Conservation (phyloP, 2,329 filamentous ascomycete species). For the Zelopaecilomyces penicillatus region DNA sequence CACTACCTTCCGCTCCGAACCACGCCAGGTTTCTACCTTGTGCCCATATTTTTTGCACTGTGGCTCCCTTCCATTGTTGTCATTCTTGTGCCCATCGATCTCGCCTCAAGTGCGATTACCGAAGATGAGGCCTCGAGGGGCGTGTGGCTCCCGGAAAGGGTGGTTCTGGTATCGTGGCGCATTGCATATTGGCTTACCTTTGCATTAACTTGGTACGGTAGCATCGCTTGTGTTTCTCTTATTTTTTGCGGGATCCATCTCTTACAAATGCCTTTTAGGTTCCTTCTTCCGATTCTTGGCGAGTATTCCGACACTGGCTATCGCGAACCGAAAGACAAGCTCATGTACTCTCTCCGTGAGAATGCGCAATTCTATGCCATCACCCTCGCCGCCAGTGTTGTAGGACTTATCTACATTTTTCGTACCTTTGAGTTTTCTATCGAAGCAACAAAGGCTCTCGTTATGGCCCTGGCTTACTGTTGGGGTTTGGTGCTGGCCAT, state of each 20-base stretch:
- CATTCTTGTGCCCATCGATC: slow-evolving; percentile 87
- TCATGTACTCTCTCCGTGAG: slow-evolving; percentile 75
- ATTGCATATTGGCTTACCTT: slow-evolving; percentile 98
- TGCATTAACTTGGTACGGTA: slow-evolving; percentile 72
- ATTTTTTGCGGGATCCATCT: not conserved
- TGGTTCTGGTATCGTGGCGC: slow-evolving; percentile 82
- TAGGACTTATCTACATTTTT: slow-evolving; percentile 77
- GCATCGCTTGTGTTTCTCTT: not conserved
- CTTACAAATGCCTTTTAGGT: slow-evolving; percentile 39
- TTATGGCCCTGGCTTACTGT: slow-evolving; percentile 92
- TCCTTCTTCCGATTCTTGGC: slow-evolving; percentile 83
- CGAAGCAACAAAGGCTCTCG: slow-evolving; percentile 66
- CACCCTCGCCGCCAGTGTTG: slow-evolving; percentile 58
- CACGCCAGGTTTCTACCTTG: slow-evolving; percentile 80
- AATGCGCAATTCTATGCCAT: slow-evolving; percentile 88
- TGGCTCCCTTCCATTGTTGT: slow-evolving; percentile 87
- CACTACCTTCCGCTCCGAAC: slow-evolving; percentile 84
- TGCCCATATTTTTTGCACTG: slow-evolving; percentile 94
- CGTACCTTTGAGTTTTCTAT: slow-evolving; percentile 66
- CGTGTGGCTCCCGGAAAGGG: slow-evolving; percentile 74
- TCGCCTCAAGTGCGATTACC: slow-evolving; percentile 73
- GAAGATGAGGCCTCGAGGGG: slow-evolving; percentile 65
- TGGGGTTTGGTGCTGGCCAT: slow-evolving; percentile 90
- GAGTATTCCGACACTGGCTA: slow-evolving; percentile 95
- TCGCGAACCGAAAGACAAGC: slow-evolving; percentile 70